A percentile compares a stretch with the other conserved stretches of the same genome.
Evolutionary conservation across 2,329 filamentous ascomycete species (phyloP).

Genomic region (Clonostachys sp.): DNA sequence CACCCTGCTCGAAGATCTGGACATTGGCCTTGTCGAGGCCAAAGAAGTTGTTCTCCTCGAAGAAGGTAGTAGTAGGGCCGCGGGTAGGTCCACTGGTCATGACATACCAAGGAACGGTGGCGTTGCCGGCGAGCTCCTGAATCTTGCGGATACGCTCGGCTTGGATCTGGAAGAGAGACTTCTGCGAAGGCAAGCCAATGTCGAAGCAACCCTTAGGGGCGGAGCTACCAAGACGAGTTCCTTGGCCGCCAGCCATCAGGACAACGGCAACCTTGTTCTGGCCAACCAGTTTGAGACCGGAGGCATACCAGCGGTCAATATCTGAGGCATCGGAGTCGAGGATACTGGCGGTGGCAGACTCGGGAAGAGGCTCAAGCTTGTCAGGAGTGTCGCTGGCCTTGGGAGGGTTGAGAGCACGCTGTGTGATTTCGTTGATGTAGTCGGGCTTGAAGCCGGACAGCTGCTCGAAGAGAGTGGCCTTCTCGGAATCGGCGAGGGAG

Average conservation of each 20-base stretch:
- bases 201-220: constrained; percentile 97
- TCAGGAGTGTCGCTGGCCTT: constrained; percentile 41
- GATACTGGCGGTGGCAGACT: constrained; percentile 81
- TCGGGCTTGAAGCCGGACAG: constrained; percentile 76
- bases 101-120: constrained; percentile 92
- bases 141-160: constrained; percentile 88
- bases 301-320: constrained; percentile 78
- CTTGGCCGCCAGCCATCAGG: constrained; percentile 95
- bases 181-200: constrained; percentile 87
- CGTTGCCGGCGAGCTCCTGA: constrained; percentile 69
- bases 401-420: constrained; percentile 76
- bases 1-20: constrained; percentile 92
- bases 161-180: constrained; percentile 97
- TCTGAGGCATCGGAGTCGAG: constrained; percentile 80
- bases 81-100: constrained; percentile 98
- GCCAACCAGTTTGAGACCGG: constrained; percentile 74
- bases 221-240: constrained; percentile 88
- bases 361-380: constrained; percentile 80
- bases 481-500: constrained; percentile 66
- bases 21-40: constrained; percentile 83
- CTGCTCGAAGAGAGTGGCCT: constrained; percentile 76
- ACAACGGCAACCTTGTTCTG: constrained; percentile 80
- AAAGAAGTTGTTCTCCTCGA: constrained; percentile 86
- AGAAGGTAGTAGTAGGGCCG: constrained; percentile 88
- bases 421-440: constrained; percentile 82